Percentiles rank a stretch among this genome's conserved stretches.
Evolutionary conservation across 2,329 filamentous ascomycete species (phyloP).

Genomic region (Verruconis gallopava): DNA sequence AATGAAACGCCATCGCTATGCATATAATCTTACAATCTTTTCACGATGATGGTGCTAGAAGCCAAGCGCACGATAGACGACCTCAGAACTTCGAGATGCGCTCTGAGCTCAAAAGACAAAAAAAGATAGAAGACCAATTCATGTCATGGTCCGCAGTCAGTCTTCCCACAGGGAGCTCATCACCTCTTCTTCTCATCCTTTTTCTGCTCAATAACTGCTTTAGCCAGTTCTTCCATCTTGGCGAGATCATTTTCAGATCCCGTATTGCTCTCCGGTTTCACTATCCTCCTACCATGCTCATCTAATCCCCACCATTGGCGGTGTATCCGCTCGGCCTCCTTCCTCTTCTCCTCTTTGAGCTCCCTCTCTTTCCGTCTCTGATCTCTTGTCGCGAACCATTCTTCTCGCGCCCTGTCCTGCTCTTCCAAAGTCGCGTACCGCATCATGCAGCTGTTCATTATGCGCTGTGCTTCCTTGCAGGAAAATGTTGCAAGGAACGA

Average conservation of each 20-base stretch:
- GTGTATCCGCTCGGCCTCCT: constrained; percentile 32
- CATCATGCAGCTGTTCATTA: constrained; percentile 94
- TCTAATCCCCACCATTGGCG: constrained; percentile 39
- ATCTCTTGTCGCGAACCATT: constrained; percentile 76
- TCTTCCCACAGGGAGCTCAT: too few species aligned
- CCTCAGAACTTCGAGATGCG: too few species aligned
- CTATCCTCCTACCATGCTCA: constrained; percentile 20
- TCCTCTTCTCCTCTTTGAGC: constrained; percentile 33
- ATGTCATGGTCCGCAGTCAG: too few species aligned
- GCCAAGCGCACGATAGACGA: too few species aligned
- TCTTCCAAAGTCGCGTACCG: constrained; percentile 70
- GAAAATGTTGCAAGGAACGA: constrained; percentile 81
- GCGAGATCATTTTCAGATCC: neutral
- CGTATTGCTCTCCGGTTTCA: neutral
- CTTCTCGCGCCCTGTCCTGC: constrained; percentile 76
- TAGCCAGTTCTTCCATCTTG: too few species aligned
- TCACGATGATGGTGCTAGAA: too few species aligned
- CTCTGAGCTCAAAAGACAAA: too few species aligned
- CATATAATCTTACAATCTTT: too few species aligned
- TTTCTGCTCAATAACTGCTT: too few species aligned
- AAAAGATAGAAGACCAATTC: too few species aligned
- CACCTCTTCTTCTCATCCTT: constrained; percentile 1
- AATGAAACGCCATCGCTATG: too few species aligned
- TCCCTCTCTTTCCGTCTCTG: constrained; percentile 57
- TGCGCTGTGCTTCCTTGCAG: constrained; percentile 64